Evolutionary conservation across 1,284 basidiomycete species (phyloP).

Genomic region (Austroboletus rostrupii): DNA sequence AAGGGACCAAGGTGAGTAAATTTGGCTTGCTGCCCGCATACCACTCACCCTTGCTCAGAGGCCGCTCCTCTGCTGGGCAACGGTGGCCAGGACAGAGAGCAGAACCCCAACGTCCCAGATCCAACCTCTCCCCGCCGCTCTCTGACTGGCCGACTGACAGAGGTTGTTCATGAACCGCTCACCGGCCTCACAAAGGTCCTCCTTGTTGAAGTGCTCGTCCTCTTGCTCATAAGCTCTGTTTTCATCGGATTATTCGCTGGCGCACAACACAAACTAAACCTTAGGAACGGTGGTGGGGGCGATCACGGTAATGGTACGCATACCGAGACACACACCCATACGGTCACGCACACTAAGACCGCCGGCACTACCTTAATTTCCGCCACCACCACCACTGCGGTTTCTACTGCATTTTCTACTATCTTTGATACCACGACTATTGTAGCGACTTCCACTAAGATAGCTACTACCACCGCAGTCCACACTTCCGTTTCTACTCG

Average conservation of each 20-base stretch:
- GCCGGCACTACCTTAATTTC: conserved; percentile 30
- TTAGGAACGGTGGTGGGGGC: conserved; percentile 38
- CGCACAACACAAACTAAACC: conserved; percentile 70
- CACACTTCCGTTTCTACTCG: conserved; percentile 36
- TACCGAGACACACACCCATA: conserved; percentile 30
- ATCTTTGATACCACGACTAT: conserved; percentile 32
- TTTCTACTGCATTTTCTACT: conserved; percentile 32
- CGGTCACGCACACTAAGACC: conserved; percentile 30
- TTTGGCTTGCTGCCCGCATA: not conserved
- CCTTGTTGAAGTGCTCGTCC: conserved; percentile 66
- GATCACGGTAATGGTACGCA: conserved; percentile 35
- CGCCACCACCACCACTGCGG: conserved; percentile 34
- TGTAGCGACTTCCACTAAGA: conserved; percentile 31
- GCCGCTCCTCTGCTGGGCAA: conserved; percentile 51
- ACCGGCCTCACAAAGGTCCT: conserved; percentile 85
- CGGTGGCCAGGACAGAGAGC: conserved; percentile 34
- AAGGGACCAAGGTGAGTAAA: conserved; percentile 40
- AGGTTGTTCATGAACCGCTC: conserved; percentile 68
- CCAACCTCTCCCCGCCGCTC: conserved; percentile 29
- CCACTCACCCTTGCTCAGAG: conserved; percentile 37
- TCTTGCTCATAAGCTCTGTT: conserved; percentile 79
- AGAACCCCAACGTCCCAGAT: conserved; percentile 26
- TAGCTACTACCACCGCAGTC: conserved; percentile 34
- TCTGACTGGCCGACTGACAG: conserved; percentile 49
- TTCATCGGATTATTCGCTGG: conserved; percentile 93